Evolutionary conservation across 805 yeast species (phyloP).

Genomic region (Suhomyces pyralidae): DNA sequence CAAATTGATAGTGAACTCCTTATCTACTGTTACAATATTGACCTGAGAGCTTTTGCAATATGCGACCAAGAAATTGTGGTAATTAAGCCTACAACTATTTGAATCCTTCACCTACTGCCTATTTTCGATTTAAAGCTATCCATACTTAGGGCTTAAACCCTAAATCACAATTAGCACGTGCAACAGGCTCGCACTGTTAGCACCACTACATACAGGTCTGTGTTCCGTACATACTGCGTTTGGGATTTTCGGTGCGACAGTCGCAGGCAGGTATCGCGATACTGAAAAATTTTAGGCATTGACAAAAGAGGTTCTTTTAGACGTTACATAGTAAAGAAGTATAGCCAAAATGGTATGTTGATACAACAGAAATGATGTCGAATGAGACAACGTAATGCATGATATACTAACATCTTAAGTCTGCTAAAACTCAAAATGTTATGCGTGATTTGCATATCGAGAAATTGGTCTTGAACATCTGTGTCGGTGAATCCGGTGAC

Average conservation of each 20-base stretch:
- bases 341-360: slow-evolving; percentile 22
- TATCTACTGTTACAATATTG: too few relatives aligned
- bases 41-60: too few relatives aligned
- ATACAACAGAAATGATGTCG: neutral
- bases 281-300: slow-evolving; percentile 14
- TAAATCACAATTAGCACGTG: neutral
- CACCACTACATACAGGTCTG: neutral
- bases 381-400: neutral
- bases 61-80: too few relatives aligned
- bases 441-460: slow-evolving; percentile 99
- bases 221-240: neutral
- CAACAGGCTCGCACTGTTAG: neutral
- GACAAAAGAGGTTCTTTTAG: neutral
- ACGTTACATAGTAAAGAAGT: slow-evolving; percentile 8
- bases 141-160: slow-evolving; percentile 9
- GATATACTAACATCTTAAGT: slow-evolving; percentile 16
- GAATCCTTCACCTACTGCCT: neutral
- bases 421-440: slow-evolving; percentile 68
- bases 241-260: neutral
- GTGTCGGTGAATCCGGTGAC: slow-evolving; percentile 99
- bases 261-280: neutral
- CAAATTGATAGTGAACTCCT: too few relatives aligned
- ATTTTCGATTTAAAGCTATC: neutral
- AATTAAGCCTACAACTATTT: too few relatives aligned
- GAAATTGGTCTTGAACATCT: slow-evolving; percentile 98